Percentiles rank a stretch among this genome's conserved stretches.
phyloP scores from a whole-genome alignment of 208 protist species.

The Novymonas esmeraldas region DNA sequence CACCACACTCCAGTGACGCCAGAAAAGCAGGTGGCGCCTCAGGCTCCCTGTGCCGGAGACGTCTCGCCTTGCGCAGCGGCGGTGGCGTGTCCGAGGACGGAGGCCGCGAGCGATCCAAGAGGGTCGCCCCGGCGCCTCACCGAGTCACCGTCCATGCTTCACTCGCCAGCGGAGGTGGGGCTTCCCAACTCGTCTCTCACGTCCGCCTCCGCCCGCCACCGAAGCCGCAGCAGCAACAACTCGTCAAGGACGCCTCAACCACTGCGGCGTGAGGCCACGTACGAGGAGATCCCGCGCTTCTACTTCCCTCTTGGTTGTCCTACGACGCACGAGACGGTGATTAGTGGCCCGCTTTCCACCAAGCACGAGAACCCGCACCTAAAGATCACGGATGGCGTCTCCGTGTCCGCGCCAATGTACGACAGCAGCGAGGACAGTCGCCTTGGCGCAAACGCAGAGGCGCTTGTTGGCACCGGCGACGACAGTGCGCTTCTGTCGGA shows the following conservation, averaged over 20 bases:
- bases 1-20: conserved; percentile 1
- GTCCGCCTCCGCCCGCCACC: conserved; percentile 1
- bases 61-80: conserved; percentile 7
- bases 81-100: background rate
- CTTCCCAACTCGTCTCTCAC: conserved; percentile 10
- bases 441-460: conserved; percentile 17
- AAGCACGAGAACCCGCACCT: conserved; percentile 77
- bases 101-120: conserved; percentile 1
- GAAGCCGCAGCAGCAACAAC: conserved; percentile 20
- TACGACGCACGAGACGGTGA: conserved; percentile 37
- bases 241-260: conserved; percentile 1
- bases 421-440: conserved; percentile 29
- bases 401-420: conserved; percentile 42
- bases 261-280: conserved; percentile 30
- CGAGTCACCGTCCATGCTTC: conserved; percentile 7
- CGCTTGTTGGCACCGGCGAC: conserved; percentile 14
- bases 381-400: conserved; percentile 59
- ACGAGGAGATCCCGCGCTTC: conserved; percentile 86
- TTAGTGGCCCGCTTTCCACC: conserved; percentile 48
- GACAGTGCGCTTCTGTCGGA: conserved; percentile 7
- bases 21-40: conserved; percentile 6
- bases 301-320: conserved; percentile 77
- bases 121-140: background rate
- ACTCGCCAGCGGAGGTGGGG: conserved; percentile 8
- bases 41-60: background rate